These are phyloP conservation scores for Lactarius pseudohatsudake DNA, from an alignment of 768 basidiomycete species.

Conservation along the genomic window DNA sequence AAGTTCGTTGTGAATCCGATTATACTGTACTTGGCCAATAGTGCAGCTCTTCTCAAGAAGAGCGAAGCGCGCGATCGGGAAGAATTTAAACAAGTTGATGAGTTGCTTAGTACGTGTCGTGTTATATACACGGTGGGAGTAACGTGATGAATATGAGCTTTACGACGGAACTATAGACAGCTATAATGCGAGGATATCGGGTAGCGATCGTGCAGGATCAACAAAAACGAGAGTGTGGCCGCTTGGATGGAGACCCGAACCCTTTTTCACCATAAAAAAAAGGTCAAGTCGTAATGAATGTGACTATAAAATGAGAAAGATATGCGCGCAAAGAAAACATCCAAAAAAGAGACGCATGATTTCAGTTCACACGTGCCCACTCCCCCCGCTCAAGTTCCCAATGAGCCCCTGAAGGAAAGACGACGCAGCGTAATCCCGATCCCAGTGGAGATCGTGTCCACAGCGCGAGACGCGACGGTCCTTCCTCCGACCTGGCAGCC, in stretches of 20 bases:
- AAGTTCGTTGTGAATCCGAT: too few species aligned
- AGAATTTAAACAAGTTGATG: neutral
- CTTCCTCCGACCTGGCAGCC: constrained; percentile 37
- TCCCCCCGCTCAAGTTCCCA: constrained; percentile 28
- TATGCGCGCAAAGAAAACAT: neutral
- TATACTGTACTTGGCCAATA: too few species aligned
- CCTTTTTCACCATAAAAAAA: neutral
- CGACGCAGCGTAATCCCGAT: constrained; percentile 30
- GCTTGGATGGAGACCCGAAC: neutral
- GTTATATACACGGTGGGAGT: neutral
- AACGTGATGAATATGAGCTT: neutral
- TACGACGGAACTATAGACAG: constrained; percentile 1
- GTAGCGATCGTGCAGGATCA: neutral
- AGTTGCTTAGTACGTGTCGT: neutral
- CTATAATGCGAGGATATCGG: neutral
- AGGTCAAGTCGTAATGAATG: neutral
- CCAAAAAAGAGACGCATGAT: too few species aligned
- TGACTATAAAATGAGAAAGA: neutral
- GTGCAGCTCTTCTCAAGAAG: too few species aligned
- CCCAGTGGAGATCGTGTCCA: constrained; percentile 33
- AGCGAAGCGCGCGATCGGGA: too few species aligned
- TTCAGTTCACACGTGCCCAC: constrained; percentile 13
- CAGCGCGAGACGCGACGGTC: constrained; percentile 33
- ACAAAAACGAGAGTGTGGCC: neutral
- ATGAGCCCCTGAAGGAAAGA: constrained; percentile 35